Base-by-base conservation (phyloP, 371 early-diverging fungal genomes). In the Rhizopus sp. region DNA sequence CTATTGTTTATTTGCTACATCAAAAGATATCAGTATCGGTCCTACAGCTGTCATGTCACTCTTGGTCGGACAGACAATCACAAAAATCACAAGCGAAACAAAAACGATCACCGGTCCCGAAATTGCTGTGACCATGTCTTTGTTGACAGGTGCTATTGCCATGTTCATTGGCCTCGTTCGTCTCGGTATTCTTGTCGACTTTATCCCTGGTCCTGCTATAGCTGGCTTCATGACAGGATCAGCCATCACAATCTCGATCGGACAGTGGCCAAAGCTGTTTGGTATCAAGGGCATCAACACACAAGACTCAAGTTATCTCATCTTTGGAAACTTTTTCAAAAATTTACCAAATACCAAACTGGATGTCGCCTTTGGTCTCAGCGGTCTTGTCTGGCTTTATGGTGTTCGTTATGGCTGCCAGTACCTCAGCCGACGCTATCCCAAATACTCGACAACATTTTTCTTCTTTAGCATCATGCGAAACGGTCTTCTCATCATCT, bases 21-120 rank as follows among this genome's bases (percentile, higher is more conserved):
- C 91, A 32, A 91, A 91, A 60, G 94, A 93, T 63, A 90, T 93
- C 31, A 89, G 90, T 31, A 88, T 94, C 53, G 94, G 96, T n/a
- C 92, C 95, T 1, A 91, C 92, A 41, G 93, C 96, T 29, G 94
- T 94, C 33, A 86, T 94, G 70, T 91, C 92, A 3, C 76, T 90
- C 16, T 69, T 93, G 10, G 77, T 88, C 37, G 90, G 89, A 33
- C 88, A 93, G 59, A 75, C 86, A 6, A 59, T 92, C 7, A 75
- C 78, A 23, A 62, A 72, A 9, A 64, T 82, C 9, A 62, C 77
- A 39, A 32, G 68, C 10, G 59, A 48, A 16, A 48, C 50, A 31
- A 78, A 73, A 16, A 58, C 67, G 13, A 70, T 75, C 29, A 71
- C 79, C 31, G 70, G 69, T 5, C 70, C 71, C 9, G 66, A 83